Conservation (phyloP, 495 filamentous ascomycete species). For the Margaritispora aquatica region DNA sequence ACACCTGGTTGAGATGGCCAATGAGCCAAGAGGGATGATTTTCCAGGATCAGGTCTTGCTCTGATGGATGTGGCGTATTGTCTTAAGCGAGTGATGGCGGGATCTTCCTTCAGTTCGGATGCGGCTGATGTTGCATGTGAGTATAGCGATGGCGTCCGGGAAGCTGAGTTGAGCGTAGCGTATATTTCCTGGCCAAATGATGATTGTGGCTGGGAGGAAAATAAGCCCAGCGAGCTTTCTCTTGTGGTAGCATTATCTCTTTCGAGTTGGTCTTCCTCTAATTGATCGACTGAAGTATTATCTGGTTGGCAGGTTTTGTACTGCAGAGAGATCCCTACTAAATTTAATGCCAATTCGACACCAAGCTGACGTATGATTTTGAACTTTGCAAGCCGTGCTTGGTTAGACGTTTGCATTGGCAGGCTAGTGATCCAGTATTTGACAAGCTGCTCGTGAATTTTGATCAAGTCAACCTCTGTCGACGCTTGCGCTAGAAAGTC, state of each 20-base stretch:
- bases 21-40: conserved; percentile 13
- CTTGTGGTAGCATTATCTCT: conserved; percentile 1
- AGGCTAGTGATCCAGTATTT: conserved; percentile 18
- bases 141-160: conserved; percentile 17
- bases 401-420: conserved; percentile 8
- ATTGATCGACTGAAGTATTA: too few species aligned
- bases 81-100: conserved; percentile 19
- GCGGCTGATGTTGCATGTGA: conserved; percentile 11
- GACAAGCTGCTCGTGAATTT: conserved; percentile 19
- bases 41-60: conserved; percentile 12
- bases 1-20: conserved; percentile 20
- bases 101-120: conserved; percentile 16
- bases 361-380: conserved; percentile 21
- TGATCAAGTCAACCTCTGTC: conserved; percentile 4
- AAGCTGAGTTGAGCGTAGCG: conserved; percentile 11
- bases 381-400: conserved; percentile 16
- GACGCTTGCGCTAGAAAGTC: not conserved
- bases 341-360: conserved; percentile 21
- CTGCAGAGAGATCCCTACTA: conserved; percentile 14
- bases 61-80: conserved; percentile 20
- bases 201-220: conserved; percentile 6
- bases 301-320: conserved; percentile 1
- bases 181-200: not conserved
- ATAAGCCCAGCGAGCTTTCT: conserved; percentile 8
- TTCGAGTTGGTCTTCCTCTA: too few species aligned